A percentile compares a stretch with the other conserved stretches of the same genome.
These are phyloP conservation scores for Dioscorea alata DNA, from an alignment of 106 monocot species.

Conservation along the genomic window DNA sequence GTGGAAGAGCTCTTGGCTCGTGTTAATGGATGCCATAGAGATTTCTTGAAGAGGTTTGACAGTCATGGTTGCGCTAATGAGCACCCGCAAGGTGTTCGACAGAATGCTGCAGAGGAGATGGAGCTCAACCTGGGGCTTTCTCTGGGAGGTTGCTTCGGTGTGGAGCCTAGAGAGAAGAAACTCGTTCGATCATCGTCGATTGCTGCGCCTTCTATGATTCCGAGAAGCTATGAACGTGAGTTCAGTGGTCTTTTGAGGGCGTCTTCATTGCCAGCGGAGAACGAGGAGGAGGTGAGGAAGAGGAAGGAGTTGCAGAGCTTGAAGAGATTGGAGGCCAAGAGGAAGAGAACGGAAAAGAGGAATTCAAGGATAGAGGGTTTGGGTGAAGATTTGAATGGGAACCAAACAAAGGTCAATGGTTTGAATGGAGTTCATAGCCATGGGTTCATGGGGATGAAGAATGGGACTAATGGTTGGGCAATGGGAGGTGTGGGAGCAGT, in stretches of 20 bases:
- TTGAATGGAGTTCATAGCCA: background rate
- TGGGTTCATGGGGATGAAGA: background rate
- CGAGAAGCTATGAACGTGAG: background rate
- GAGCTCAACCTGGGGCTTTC: conserved; percentile 67
- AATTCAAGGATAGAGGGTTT: background rate
- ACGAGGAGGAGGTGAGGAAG: conserved; percentile 43
- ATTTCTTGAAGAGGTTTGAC: conserved; percentile 29
- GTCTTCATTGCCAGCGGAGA: conserved; percentile 35
- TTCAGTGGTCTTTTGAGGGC: conserved; percentile 15
- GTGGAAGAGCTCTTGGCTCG: conserved; percentile 10
- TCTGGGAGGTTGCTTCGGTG: conserved; percentile 51
- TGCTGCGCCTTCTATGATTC: conserved; percentile 19
- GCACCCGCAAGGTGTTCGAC: background rate
- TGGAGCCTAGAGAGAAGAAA: conserved; percentile 23
- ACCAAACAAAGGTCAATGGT: background rate
- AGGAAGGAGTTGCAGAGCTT: conserved; percentile 46
- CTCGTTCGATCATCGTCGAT: conserved; percentile 45
- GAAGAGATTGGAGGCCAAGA: conserved; percentile 43
- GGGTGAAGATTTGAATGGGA: background rate
- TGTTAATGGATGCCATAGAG: conserved; percentile 12
- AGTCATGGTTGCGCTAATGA: background rate
- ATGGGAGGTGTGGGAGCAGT: too few species aligned
- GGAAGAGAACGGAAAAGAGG: conserved; percentile 37
- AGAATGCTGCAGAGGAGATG: conserved; percentile 18
- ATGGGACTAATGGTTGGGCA: background rate